These are phyloP conservation scores for Lablab purpureus DNA, from an alignment of 306 rosid species.

Conservation along the genomic window DNA sequence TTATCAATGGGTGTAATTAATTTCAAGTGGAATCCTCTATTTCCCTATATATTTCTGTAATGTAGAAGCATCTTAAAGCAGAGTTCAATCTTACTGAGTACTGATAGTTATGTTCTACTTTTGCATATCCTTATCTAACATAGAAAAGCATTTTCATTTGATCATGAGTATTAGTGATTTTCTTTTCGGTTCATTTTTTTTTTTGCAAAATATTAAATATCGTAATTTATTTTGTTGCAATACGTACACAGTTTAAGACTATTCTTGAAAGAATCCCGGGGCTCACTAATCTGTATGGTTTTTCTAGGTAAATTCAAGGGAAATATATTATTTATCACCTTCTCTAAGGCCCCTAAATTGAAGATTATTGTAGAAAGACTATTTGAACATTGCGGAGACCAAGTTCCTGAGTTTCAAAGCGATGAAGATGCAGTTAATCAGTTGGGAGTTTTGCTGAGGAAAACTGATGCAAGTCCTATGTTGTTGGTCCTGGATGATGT, in stretches of 20 bases:
- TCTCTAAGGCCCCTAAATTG: not conserved
- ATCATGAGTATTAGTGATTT: not conserved
- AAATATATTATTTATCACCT: not conserved
- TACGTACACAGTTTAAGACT: not conserved
- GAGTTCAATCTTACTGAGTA: not conserved
- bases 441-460: slow-evolving; percentile 40
- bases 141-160: not conserved
- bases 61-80: not conserved
- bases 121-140: no score
- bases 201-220: no score
- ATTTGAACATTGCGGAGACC: not conserved
- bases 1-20: no score
- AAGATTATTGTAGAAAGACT: not conserved
- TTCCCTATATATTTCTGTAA: no score
- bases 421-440: not conserved
- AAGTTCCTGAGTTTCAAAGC: not conserved
- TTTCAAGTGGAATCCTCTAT: no score
- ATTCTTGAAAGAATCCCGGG: not conserved
- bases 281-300: not conserved
- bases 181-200: not conserved
- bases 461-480: slow-evolving; percentile 17
- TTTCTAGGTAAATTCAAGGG: slow-evolving; percentile 9
- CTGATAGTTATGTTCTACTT: not conserved
- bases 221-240: not conserved
- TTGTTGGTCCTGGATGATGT: slow-evolving; percentile 61